phyloP scores from a whole-genome alignment of 305 asterid species.

The Fraxinus latifolia region DNA sequence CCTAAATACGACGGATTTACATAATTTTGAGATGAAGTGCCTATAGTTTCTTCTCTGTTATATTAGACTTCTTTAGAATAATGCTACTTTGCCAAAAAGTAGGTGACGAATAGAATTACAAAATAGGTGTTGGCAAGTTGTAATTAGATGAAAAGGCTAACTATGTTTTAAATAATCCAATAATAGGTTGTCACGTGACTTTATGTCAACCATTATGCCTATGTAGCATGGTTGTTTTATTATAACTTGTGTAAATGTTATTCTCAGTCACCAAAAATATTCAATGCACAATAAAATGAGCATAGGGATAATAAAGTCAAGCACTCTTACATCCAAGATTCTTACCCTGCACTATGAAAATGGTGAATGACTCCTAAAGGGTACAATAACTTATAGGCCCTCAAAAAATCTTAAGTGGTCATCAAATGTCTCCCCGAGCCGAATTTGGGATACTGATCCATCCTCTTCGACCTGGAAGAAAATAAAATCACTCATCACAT shows the following conservation, averaged over 20 bases:
- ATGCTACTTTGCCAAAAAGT: too few relatives aligned
- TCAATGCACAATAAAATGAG: slow-evolving; percentile 2
- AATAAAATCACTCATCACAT: not conserved
- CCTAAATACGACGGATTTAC: too few relatives aligned
- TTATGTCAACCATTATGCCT: too few relatives aligned
- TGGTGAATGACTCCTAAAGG: not conserved
- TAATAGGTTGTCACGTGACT: too few relatives aligned
- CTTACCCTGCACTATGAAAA: slow-evolving; percentile 17
- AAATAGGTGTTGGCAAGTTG: too few relatives aligned
- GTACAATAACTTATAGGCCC: slow-evolving; percentile 44
- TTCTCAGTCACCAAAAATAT: not conserved
- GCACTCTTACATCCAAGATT: slow-evolving; percentile 3
- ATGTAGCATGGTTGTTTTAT: too few relatives aligned
- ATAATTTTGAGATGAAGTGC: too few relatives aligned
- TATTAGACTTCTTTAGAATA: too few relatives aligned
- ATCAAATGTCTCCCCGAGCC: slow-evolving; percentile 74
- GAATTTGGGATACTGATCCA: slow-evolving; percentile 66
- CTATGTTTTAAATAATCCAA: too few relatives aligned
- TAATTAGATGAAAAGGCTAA: too few relatives aligned
- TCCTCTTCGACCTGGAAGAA: slow-evolving; percentile 65
- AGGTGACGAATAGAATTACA: too few relatives aligned
- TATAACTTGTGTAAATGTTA: not conserved
- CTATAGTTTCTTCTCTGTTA: too few relatives aligned
- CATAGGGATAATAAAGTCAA: slow-evolving; percentile 1
- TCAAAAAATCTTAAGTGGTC: slow-evolving; percentile 76